Conservation (phyloP, 2,329 filamentous ascomycete species). For the Chrysoporthe deuterocubensis region DNA sequence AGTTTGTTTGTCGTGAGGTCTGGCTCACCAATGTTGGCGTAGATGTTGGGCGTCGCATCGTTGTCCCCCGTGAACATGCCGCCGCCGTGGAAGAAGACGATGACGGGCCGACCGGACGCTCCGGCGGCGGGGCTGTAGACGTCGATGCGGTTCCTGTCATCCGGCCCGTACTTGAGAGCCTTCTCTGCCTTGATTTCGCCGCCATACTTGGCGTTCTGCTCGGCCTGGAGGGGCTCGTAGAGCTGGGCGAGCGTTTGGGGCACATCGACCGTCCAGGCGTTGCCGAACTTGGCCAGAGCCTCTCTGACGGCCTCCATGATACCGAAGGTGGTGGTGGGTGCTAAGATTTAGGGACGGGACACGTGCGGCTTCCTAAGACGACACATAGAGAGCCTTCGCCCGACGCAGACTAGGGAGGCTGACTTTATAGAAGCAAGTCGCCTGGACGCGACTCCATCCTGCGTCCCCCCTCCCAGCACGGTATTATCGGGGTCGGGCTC, state of each 20-base stretch:
- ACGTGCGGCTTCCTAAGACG: neutral
- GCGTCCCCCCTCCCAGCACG: no score
- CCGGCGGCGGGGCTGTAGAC: slow-evolving; percentile 25
- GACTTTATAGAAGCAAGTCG: neutral
- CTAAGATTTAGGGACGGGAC: no score
- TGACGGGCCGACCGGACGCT: slow-evolving; percentile 21
- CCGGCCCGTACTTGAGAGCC: slow-evolving; percentile 28
- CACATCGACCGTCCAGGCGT: slow-evolving; percentile 19
- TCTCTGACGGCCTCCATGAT: slow-evolving; percentile 24
- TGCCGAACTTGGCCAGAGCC: slow-evolving; percentile 24
- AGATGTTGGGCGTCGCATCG: slow-evolving; percentile 26
- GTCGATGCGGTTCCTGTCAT: slow-evolving; percentile 28
- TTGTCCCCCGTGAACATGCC: slow-evolving; percentile 31
- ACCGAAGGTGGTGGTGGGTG: neutral
- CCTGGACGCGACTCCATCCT: no score
- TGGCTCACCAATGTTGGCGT: slow-evolving; percentile 27
- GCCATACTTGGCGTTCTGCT: slow-evolving; percentile 14
- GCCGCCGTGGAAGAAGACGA: slow-evolving; percentile 33
- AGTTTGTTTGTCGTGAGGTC: no score
- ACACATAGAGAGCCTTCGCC: neutral
- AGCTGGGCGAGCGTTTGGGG: slow-evolving; percentile 13
- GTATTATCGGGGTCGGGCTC: neutral
- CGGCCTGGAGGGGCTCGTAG: slow-evolving; percentile 25
- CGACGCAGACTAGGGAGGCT: neutral
- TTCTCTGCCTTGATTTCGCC: slow-evolving; percentile 24